Evolutionary conservation across 2,329 filamentous ascomycete genomes (phyloP), one percentile per base, ranked within the genome.

Genomic region (Trichoderma polysporum): DNA sequence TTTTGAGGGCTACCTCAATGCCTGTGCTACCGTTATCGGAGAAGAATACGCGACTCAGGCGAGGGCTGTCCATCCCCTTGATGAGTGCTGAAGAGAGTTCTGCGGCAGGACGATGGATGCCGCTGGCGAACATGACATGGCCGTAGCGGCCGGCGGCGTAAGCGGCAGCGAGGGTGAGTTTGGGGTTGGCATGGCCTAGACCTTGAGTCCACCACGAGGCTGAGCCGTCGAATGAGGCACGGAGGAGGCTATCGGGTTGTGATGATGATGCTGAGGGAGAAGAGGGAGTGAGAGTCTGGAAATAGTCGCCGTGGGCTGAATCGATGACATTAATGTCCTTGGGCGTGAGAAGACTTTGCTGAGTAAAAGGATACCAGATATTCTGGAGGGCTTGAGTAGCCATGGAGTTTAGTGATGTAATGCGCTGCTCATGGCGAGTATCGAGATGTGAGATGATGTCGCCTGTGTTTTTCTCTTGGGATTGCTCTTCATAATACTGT

Each of bases 201-300:
- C 92, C 92, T 77, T 96, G 93, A 0, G 92, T 96, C 92, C 93
- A 96, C 92, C 93, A 96, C 0, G 91, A 94, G 1, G 92, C 92
- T 0, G 92, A 95, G 2, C 90, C 92, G 71, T 96, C 93, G 65
- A 95, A 93, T 0, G 90, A 89, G 1, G 91, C 85, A 1, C 72
- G 72, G 0, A 78, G 69, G 0, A 77, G 68, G 4, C 66, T 57
- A 12, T 57, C 45, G 10, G n/a, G n/a, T 27, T 61, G 50, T 10
- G 41, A n/a, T 37, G 64, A 35, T 7, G 54, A 19, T 1, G 27
- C 27, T 12, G 47, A 19, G 2, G 33, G 1, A 2, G 5, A 52
- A 1, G 58, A 19, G 1, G 69, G 59, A 13, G 61, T 68, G 2
- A 74, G 70, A 0, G 88, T 89, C 74, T 94, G 90, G 76, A 95